These are phyloP conservation scores for Panaeolus papilionaceus DNA, from an alignment of 768 basidiomycete species.

Conservation along the genomic window DNA sequence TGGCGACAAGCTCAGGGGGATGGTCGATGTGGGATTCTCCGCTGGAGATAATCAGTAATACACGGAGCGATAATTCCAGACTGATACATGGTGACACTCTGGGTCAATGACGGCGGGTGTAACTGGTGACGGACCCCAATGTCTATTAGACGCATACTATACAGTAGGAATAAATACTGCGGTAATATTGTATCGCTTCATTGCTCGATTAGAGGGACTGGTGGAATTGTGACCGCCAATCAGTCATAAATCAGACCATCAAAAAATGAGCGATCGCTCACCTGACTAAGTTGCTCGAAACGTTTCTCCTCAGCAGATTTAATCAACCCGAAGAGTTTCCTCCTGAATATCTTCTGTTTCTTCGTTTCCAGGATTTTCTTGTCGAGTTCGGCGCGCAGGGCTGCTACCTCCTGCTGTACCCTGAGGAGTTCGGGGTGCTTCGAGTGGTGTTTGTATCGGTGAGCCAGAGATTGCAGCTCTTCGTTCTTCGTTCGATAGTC, in stretches of 20 bases:
- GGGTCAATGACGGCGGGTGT: too few relatives aligned
- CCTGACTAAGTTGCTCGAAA: neutral
- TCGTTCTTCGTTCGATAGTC: neutral
- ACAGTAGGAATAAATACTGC: neutral
- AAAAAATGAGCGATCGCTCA: neutral
- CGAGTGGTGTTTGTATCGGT: neutral
- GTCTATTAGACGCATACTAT: neutral
- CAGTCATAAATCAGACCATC: neutral
- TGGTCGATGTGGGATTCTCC: slow-evolving; percentile 63
- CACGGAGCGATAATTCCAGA: too few relatives aligned
- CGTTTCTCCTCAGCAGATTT: neutral
- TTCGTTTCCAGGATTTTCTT: neutral
- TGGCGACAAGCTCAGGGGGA: slow-evolving; percentile 61
- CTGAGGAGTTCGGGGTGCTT: neutral
- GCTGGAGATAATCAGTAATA: slow-evolving; percentile 42
- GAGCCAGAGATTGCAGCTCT: neutral
- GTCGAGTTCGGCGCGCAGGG: neutral
- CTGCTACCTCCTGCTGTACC: neutral
- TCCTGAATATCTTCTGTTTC: slow-evolving; percentile 9
- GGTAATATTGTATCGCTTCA: too few relatives aligned
- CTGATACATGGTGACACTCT: too few relatives aligned
- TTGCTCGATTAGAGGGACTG: neutral
- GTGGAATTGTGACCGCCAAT: neutral
- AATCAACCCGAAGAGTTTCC: slow-evolving; percentile 2
- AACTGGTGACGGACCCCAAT: too few relatives aligned